Evolutionary conservation across 257 asterid species (phyloP).

Genomic region (Cruciata laevipes): DNA sequence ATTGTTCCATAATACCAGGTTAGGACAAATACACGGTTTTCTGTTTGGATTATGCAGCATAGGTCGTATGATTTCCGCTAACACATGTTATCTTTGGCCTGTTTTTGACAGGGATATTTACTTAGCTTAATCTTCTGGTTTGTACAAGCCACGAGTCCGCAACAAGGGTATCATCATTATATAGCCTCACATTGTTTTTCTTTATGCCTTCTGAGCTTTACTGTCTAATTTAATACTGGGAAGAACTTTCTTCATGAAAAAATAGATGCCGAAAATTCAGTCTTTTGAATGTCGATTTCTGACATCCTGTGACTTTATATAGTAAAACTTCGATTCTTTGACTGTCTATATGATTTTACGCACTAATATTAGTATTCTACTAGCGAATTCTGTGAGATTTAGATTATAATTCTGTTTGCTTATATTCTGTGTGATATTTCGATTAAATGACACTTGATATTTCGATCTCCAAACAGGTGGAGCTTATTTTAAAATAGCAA

Average conservation of each 20-base stretch:
- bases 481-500: too few relatives aligned
- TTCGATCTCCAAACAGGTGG: too few relatives aligned
- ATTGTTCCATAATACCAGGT: slow-evolving; percentile 35
- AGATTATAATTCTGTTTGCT: too few relatives aligned
- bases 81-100: not conserved
- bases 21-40: not conserved
- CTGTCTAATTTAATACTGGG: not conserved
- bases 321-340: too few relatives aligned
- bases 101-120: not conserved
- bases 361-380: too few relatives aligned
- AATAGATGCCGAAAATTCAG: not conserved
- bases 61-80: not conserved
- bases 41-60: not conserved
- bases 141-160: not conserved
- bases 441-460: too few relatives aligned
- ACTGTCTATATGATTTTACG: too few relatives aligned
- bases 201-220: not conserved
- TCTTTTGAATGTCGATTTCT: not conserved
- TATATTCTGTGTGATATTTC: too few relatives aligned
- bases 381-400: too few relatives aligned
- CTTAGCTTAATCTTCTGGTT: not conserved
- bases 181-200: not conserved
- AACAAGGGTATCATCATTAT: not conserved
- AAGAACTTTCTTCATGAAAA: not conserved
- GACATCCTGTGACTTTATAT: too few relatives aligned